These are phyloP conservation scores for Coniosporium tulheliwenetii DNA, from an alignment of 2,329 filamentous ascomycete genomes.

Conservation along the genomic window DNA sequence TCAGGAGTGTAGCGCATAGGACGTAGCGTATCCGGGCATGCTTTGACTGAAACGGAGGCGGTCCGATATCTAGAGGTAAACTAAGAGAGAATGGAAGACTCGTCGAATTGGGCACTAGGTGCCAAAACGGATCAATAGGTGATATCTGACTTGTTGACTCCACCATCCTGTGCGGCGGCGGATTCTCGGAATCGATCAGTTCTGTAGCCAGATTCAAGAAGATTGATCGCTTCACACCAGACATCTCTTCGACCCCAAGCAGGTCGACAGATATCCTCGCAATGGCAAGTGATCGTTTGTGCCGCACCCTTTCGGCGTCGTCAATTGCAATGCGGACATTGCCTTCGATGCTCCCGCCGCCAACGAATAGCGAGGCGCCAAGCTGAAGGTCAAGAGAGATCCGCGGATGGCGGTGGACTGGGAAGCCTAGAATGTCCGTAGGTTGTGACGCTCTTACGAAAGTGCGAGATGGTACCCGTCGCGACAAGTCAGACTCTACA, in stretches of 20 bases:
- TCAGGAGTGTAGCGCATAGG: slow-evolving; percentile 29
- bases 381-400: slow-evolving; percentile 33
- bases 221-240: slow-evolving; percentile 26
- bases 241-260: slow-evolving; percentile 36
- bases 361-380: slow-evolving; percentile 36
- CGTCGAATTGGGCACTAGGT: slow-evolving; percentile 29
- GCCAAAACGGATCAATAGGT: slow-evolving; percentile 28
- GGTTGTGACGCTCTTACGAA: slow-evolving; percentile 30
- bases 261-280: slow-evolving; percentile 34
- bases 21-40: slow-evolving; percentile 35
- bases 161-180: slow-evolving; percentile 34
- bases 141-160: slow-evolving; percentile 24
- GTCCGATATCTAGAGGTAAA: slow-evolving; percentile 37
- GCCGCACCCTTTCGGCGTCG: slow-evolving; percentile 26
- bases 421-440: slow-evolving; percentile 33
- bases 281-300: slow-evolving; percentile 29
- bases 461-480: slow-evolving; percentile 30
- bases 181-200: slow-evolving; percentile 32
- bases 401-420: slow-evolving; percentile 31
- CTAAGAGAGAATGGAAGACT: slow-evolving; percentile 36
- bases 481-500: slow-evolving; percentile 24
- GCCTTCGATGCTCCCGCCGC: slow-evolving; percentile 38
- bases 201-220: slow-evolving; percentile 37
- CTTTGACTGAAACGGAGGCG: slow-evolving; percentile 37
- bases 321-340: slow-evolving; percentile 31